Base-by-base conservation (phyloP, 2,329 filamentous ascomycete genomes). In the Fusarium staphyleae region DNA sequence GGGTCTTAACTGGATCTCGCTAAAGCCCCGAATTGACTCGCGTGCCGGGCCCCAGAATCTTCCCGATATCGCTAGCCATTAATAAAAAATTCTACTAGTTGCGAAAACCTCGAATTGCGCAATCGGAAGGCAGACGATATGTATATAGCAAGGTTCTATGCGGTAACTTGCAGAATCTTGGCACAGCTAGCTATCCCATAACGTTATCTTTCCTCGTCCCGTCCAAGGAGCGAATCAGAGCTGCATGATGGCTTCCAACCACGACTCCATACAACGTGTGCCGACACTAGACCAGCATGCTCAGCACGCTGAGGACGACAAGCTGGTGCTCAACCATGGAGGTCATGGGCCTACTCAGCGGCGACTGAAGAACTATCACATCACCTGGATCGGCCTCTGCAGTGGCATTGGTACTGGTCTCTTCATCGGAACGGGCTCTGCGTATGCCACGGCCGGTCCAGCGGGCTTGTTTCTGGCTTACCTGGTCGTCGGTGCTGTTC, bases 371-470 rank as follows among this genome's bases (percentile, higher is more conserved):
- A 52, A 51, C 2, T 66, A 66, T 11, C 64, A 66, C 11, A 57
- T 66, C 18, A 66, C 64, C 0, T 66, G 65, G 61, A 66, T 66
- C 6, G 62, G 63, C 16, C 58, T 66, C 13, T 61, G 61, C 28
- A 61, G 61, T 42, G 64, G 61, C 7, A 66, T 66, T 0, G 64
- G 64, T 15, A 66, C 64, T 0, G 64, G 64, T 13, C 4, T 66
- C 11, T 66, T 66, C 14, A 60, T 66, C 4, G 64, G 64, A 24
- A 56, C 62, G 2, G 64, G 63, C n/a, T 60, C 63, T 5, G 63
- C 64, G 0, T 65, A 65, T 43, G 59, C 64, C 13, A 63, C 45
- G 1, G 60, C 64, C 14, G 64, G 64, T n/a, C 63, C 64, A 7
- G 64, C 62, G 3, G 64, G 64, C 22, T 10, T 66, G 4, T n/a